These are phyloP conservation scores for Bipolaris sorokiniana DNA, from an alignment of 2,329 filamentous ascomycete genomes.

Conservation along the genomic window DNA sequence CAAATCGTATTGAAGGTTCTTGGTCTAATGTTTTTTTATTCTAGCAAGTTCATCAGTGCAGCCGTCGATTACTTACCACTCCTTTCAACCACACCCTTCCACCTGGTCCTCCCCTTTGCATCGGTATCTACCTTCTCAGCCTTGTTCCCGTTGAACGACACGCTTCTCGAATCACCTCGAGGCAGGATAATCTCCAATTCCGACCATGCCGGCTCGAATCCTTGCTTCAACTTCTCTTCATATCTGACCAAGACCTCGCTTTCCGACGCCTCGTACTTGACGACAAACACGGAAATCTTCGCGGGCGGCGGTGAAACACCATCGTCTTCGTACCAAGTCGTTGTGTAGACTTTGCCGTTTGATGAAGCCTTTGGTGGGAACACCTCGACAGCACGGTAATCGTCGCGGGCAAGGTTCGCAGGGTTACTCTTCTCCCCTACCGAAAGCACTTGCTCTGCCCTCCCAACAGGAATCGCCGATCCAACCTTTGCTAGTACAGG, in stretches of 20 bases:
- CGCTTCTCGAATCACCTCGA: slow-evolving; percentile 54
- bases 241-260: slow-evolving; percentile 55
- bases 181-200: slow-evolving; percentile 60
- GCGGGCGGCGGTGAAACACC: slow-evolving; percentile 56
- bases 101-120: neutral
- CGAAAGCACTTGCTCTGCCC: slow-evolving; percentile 58
- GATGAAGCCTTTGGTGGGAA: slow-evolving; percentile 58
- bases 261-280: slow-evolving; percentile 45
- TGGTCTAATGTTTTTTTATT: neutral
- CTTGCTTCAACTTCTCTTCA: slow-evolving; percentile 46
- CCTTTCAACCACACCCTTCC: neutral
- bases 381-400: slow-evolving; percentile 64
- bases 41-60: neutral
- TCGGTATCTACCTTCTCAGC: slow-evolving; percentile 3
- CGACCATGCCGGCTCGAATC: slow-evolving; percentile 58
- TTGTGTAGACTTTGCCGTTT: slow-evolving; percentile 45
- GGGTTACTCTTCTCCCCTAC: slow-evolving; percentile 57
- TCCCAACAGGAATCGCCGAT: slow-evolving; percentile 61
- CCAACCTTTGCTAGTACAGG: slow-evolving; percentile 63
- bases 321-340: slow-evolving; percentile 64
- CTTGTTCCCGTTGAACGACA: slow-evolving; percentile 31
- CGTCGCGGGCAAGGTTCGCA: slow-evolving; percentile 57
- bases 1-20: too few relatives aligned
- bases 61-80: neutral
- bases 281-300: slow-evolving; percentile 35